Conservation (phyloP, 345 rosid genomes). For the Corchorus capsularis region DNA sequence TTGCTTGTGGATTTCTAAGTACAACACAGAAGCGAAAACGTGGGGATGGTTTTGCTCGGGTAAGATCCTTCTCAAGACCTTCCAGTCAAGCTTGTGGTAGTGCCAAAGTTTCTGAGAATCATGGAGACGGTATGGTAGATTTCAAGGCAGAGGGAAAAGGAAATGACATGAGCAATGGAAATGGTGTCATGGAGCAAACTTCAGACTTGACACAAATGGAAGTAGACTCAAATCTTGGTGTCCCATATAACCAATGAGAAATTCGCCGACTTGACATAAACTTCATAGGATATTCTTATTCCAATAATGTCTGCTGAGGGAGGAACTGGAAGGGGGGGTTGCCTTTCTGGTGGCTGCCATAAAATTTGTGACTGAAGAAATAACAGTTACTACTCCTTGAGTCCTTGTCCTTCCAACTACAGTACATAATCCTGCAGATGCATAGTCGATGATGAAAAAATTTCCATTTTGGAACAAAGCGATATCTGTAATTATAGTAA, state of each 20-base stretch:
- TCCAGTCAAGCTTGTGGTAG: neutral
- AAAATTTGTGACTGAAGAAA: neutral
- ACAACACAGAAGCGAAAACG: constrained; percentile 41
- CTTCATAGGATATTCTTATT: neutral
- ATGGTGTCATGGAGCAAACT: constrained; percentile 1
- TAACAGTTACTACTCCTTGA: neutral
- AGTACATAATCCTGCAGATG: neutral
- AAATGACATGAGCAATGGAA: neutral
- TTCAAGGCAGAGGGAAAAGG: neutral
- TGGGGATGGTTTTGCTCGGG: neutral
- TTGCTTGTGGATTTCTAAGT: constrained; percentile 45
- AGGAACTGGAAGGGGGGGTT: neutral
- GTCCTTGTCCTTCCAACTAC: neutral
- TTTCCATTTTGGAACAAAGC: neutral
- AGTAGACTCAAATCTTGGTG: neutral
- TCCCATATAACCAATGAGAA: neutral
- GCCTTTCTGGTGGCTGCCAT: neutral
- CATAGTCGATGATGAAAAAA: neutral
- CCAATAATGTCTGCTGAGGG: neutral
- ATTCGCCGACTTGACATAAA: neutral
- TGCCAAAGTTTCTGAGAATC: neutral
- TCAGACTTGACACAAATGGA: constrained; percentile 1
- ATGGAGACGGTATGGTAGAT: neutral
- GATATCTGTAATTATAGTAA: neutral
- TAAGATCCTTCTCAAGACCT: neutral